Evolutionary conservation across 768 basidiomycete species (phyloP), one percentile per base, ranked within the genome.

Genomic region (Lactarius pseudohatsudake): DNA sequence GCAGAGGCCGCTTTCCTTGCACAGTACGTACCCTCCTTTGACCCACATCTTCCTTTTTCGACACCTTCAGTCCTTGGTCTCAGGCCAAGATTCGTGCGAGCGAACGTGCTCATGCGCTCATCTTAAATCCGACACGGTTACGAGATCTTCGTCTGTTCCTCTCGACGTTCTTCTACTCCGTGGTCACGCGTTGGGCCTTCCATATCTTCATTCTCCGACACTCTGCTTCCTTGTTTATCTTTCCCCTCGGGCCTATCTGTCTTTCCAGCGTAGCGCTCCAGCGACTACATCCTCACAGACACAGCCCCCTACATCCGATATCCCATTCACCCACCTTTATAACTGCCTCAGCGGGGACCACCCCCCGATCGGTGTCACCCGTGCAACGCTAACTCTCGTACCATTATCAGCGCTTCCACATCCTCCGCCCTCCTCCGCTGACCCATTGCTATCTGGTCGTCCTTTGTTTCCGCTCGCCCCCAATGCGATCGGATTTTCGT

Each of bases 161-260:
- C 80, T 94, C 30, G 92, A 94, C 74, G 85, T 91, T 26, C 85
- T 85, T 74, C 80, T 94, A 32, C 75, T 84, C 59, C 86, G 88
- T 1, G 81, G 81, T 15, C 88, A 90, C 74, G 79, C 84, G 0
- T 78, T 93, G 40, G 89, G 90, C 8, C 76, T 94, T n/a, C 86
- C 88, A 4, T 93, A 89, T 73, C 81, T 92, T 3, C 77, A 78
- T 16, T 81, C 82, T 1, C 89, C 90, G 7, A 87, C 86, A 0
- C 76, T 92, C 59, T 89, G 88, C 10, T 92, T 94, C 74, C 79
- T 94, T 10, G 81, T 85, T 34, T 83, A 90, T 73, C 69, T 90
- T 43, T 90, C 92, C 0, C 89, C 92, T 0, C 75, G 80, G 1
- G 81, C 85, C 9, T 94, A 94, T 72, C 81, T 94, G 38, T 79